Conservation (phyloP, 2,329 filamentous ascomycete species). For the Xylariomycetidae sp. region DNA sequence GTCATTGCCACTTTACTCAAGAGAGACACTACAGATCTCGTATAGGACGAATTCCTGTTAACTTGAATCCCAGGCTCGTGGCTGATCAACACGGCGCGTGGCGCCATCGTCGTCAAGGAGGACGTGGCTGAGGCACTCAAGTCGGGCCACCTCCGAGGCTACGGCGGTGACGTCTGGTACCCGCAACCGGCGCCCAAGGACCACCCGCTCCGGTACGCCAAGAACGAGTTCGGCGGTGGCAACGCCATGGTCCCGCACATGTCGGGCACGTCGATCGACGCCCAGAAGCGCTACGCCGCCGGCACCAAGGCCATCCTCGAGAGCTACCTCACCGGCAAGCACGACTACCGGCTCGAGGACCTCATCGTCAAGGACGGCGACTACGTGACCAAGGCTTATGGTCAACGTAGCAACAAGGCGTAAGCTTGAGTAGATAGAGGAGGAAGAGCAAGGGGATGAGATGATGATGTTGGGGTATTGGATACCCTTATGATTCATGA, state of each 20-base stretch:
- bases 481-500: too few relatives aligned
- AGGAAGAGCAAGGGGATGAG: too few relatives aligned
- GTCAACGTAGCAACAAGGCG: constrained; percentile 58
- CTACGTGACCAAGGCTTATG: constrained; percentile 93
- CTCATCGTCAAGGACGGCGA: constrained; percentile 86
- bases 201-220: constrained; percentile 85
- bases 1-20: too few relatives aligned
- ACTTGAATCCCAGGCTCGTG: constrained; percentile 67
- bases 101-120: constrained; percentile 98
- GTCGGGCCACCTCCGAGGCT: constrained; percentile 83
- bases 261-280: constrained; percentile 97
- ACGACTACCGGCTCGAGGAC: constrained; percentile 87
- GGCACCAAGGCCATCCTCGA: constrained; percentile 87
- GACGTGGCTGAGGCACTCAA: constrained; percentile 93
- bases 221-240: constrained; percentile 93
- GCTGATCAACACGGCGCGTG: constrained; percentile 98
- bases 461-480: too few relatives aligned
- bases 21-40: too few relatives aligned
- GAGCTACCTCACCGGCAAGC: constrained; percentile 80
- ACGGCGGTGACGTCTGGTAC: constrained; percentile 93
- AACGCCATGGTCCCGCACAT: constrained; percentile 99
- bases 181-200: constrained; percentile 93
- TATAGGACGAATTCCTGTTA: constrained; percentile 7
- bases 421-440: too few relatives aligned
- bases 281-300: constrained; percentile 85